Percentiles rank a stretch among this genome's conserved stretches.
Evolutionary conservation across 768 basidiomycete genomes (phyloP).

Genomic region (Filobasidium floriforme): DNA sequence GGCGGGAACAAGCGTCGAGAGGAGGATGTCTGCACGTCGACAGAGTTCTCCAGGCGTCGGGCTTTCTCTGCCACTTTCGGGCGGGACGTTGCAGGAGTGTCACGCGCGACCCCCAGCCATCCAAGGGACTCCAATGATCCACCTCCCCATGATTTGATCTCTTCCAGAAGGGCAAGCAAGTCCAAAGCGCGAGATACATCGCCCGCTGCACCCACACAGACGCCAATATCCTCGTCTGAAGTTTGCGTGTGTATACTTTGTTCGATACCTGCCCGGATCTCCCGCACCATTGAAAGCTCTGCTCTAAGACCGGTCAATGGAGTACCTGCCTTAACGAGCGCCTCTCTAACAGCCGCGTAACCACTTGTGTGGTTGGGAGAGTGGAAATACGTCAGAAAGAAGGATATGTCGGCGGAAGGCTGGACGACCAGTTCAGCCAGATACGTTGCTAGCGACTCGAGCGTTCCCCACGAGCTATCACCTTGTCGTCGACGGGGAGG

Average conservation of each 20-base stretch:
- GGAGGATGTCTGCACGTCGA: background rate
- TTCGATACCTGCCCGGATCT: slow-evolving; percentile 32
- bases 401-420: slow-evolving; percentile 16
- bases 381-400: slow-evolving; percentile 36
- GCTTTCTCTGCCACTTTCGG: background rate
- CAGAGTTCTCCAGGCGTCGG: background rate
- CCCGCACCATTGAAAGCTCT: slow-evolving; percentile 28
- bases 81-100: too few species aligned
- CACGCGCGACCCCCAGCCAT: background rate
- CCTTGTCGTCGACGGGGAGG: background rate
- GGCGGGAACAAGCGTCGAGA: background rate
- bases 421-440: slow-evolving; percentile 30
- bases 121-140: background rate
- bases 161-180: slow-evolving; percentile 35
- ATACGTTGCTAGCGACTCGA: slow-evolving; percentile 33
- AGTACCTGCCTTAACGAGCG: slow-evolving; percentile 19
- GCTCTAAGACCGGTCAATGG: slow-evolving; percentile 11
- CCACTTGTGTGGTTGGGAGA: slow-evolving; percentile 32
- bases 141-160: slow-evolving; percentile 15
- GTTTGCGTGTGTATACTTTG: slow-evolving; percentile 2
- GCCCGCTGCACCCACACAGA: slow-evolving; percentile 31
- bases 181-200: slow-evolving; percentile 38
- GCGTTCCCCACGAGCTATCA: slow-evolving; percentile 31
- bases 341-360: slow-evolving; percentile 33
- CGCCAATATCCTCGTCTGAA: slow-evolving; percentile 28